Base-by-base conservation (phyloP, 495 filamentous ascomycete species). In the Saxophila tyrrhenica region DNA sequence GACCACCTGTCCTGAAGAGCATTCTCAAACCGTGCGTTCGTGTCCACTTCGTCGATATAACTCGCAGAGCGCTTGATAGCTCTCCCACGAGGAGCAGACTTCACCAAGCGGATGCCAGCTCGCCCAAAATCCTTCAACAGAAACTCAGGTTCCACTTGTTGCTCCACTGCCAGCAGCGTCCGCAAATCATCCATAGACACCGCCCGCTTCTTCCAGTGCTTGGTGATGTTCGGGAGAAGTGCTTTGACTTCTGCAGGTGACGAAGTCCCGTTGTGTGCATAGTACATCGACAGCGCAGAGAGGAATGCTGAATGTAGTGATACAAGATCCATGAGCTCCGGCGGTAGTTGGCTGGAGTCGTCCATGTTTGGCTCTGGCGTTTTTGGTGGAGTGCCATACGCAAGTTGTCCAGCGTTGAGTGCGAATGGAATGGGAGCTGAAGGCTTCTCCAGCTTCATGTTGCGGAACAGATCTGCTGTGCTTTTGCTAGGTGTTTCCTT, bases 231-330 rank as follows among this genome's bases (percentile, higher is more conserved):
- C 3, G 75, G 73, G 38, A 70, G 74, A 7, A 87, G 66, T 1
- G 62, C 65, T n/a, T 72, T 71, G 25, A 85, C 59, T 62, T 85
- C 80, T 38, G 74, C 73, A 10, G 83, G 80, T 0, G 76, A 73
- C 38, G 73, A 63, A 9, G 72, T 69, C 60, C 82, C 81, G 69
- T 85, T 78, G 69, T 88, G 84, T 0, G 79, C 80, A 54, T 75
- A 74, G 53, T 82, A 75, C 49, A 83, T 63, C 19, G 72, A 75
- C 19, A 83, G 66, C 19, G 80, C 74, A 45, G 75, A 76, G 52
- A 83, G 72, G 52, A 84, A 78, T 47, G 78, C 69, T 25, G 73
- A 65, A 59, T 82, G 74, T 3, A 84, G 67, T 48, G 73, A 66
- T 50, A 80, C 65, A 44, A 85, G 72, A 54, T 77, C 73, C 55